Conservation (phyloP, 768 basidiomycete genomes). For the Mycena vitilis region DNA sequence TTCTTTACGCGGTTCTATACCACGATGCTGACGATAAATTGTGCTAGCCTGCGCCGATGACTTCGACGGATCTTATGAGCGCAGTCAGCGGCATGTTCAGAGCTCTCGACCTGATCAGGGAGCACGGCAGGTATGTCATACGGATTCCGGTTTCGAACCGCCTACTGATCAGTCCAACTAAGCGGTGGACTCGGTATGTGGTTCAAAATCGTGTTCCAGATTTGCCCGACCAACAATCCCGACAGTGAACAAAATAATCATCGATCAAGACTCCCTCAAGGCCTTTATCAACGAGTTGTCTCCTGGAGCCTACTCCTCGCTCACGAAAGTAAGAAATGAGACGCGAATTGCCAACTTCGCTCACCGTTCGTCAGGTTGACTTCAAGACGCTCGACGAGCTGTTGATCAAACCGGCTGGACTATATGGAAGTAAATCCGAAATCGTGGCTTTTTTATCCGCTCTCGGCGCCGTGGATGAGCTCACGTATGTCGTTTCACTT, state of each 20-base stretch:
- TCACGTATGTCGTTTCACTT: conserved; percentile 48
- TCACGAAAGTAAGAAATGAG: conserved; percentile 50
- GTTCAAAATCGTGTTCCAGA: too few relatives aligned
- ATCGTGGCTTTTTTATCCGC: conserved; percentile 59
- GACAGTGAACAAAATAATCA: conserved; percentile 72
- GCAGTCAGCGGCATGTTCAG: conserved; percentile 26
- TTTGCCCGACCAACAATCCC: conserved; percentile 4
- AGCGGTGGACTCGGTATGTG: conserved; percentile 22
- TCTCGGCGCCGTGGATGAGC: conserved; percentile 51
- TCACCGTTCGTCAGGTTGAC: conserved; percentile 50
- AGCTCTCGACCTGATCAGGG: conserved; percentile 17
- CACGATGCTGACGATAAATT: too few relatives aligned
- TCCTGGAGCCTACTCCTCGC: conserved; percentile 63
- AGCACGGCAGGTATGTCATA: conserved; percentile 13
- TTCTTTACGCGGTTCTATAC: too few relatives aligned
- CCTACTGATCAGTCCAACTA: not conserved
- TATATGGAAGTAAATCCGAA: conserved; percentile 67
- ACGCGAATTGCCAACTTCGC: not conserved
- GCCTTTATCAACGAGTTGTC: conserved; percentile 59
- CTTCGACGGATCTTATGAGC: conserved; percentile 16
- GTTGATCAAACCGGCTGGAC: conserved; percentile 60
- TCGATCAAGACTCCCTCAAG: conserved; percentile 60
- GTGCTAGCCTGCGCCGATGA: not conserved
- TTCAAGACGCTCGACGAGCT: conserved; percentile 62
- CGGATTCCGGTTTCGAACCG: not conserved